Base-by-base conservation (phyloP, 2,329 filamentous ascomycete genomes). In the Didymella pomorum region DNA sequence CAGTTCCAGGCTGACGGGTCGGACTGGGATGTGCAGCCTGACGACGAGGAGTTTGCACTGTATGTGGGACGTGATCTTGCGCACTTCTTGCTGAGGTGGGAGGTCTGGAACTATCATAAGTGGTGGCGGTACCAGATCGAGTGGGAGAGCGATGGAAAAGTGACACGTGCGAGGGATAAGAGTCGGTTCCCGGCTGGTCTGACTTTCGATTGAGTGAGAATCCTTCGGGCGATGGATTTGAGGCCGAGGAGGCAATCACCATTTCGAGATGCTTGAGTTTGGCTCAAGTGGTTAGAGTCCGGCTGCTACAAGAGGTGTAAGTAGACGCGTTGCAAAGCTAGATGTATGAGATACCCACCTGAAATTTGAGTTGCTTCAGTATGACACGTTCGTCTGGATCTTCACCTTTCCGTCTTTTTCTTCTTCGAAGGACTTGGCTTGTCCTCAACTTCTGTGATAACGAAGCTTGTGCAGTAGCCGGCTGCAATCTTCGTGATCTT, bases 391-490 rank as follows among this genome's bases (percentile, higher is more conserved):
- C 10, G 2, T 25, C 21, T 3, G 33, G 18, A 8, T 42, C 26
- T n/a, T 33, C 2, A 18, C 25, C 12, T 45, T 18, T 16, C 3
- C 2, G 23, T n/a, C 2, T 43, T 12, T 26, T 2, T 4, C n/a
- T 14, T 3, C 20, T 4, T 16, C 5, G 20, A 1, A 23, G n/a
- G 8, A 5, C 18, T 35, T 2, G 10, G 28, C 43, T 44, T 23
- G 9, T 52, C 31, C 26, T 58, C 47, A 7, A 48, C 47, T 31
- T 58, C 60, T 2, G 60, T 60, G 18, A 73, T 45, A 2, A 71
- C 71, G 23, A 73, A 73, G 39, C 69, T 72, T 2, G 71, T 74
- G 25, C 71, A 72, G 25, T 64, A 71, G 0, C 71, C 71, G 6
- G 71, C 68, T 1, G 61, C 68, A 21, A 74, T 60, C n/a, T 56